Evolutionary conservation across 208 protist genomes (phyloP), one percentile per base, ranked within the genome.

Genomic region (Vickermania spadyakhi): DNA sequence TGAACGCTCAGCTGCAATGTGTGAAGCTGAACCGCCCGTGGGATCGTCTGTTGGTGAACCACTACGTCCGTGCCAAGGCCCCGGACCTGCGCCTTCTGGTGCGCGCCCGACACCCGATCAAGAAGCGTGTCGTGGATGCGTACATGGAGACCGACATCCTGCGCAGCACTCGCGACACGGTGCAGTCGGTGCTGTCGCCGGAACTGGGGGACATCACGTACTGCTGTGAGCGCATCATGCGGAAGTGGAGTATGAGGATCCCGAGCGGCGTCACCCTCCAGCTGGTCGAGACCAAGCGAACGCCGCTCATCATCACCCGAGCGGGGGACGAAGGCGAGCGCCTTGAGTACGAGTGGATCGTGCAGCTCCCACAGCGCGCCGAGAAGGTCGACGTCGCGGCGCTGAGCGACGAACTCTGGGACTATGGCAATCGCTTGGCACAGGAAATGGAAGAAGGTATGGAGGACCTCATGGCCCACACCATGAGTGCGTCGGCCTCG

Each of bases 321-420:
- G 73, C 73, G 2, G 85, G 89, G 0, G 86, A 93, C 30, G 85
- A 96, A 52, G 89, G 89, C 2, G 69, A 84, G 60, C 78, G 86
- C 0, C 73, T 96, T 3, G 85, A 96, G 77, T 96, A 96, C 53
- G 89, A 96, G 72, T 91, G 75, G 70, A 79, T 96, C 64, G 89
- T 89, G 5, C 65, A 59, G 62, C 72, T 96, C 22, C 89, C 89
- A 11, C 73, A 84, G 56, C 73, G 83, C 54, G 80, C 81, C 3
- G 86, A 96, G 70, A 63, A 72, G 7, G 61, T 88, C 0, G 75
- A 91, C 52, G 60, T 91, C 11, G 70, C 73, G 1, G 68, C 63
- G 1, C 61, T 93, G 49, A 77, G 77, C 1, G 70, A 74, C 26
- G 81, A 92, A 62, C 53, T 96, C 55, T 96, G 84, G 84, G 72